These are phyloP conservation scores for Quercus lobata DNA, from an alignment of 331 rosid genomes.

Conservation along the genomic window DNA sequence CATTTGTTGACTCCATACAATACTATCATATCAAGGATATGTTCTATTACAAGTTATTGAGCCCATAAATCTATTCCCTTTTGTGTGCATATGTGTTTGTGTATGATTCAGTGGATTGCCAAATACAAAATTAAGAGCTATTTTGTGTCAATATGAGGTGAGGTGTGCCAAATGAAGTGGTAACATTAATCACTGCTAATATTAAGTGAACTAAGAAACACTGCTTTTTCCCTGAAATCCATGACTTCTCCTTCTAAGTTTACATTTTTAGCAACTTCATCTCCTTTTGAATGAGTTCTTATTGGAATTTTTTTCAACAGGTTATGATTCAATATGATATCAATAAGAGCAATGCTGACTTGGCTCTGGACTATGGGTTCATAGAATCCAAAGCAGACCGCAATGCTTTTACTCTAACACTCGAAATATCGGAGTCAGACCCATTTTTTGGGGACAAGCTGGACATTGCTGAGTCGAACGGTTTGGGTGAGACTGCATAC, in stretches of 20 bases:
- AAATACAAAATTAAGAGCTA: not conserved
- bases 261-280: not conserved
- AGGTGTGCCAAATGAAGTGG: not conserved
- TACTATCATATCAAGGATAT: too few species aligned
- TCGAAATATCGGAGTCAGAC: constrained; percentile 71
- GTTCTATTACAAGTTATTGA: too few species aligned
- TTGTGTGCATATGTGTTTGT: too few species aligned
- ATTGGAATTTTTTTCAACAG: constrained; percentile 32
- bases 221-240: not conserved
- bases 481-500: constrained; percentile 61
- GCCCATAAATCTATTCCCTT: too few species aligned
- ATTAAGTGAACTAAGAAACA: not conserved
- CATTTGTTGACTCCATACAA: too few species aligned
- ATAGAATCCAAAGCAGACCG: constrained; percentile 55
- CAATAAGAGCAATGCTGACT: constrained; percentile 88
- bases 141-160: not conserved
- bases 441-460: constrained; percentile 81
- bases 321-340: constrained; percentile 80
- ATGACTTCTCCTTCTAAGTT: not conserved
- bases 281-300: not conserved
- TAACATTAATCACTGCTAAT: not conserved
- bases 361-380: constrained; percentile 94
- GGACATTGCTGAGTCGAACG: constrained; percentile 82
- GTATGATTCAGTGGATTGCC: too few species aligned
- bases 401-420: constrained; percentile 67